phyloP scores from a whole-genome alignment of 2,329 filamentous ascomycete genomes.

The Colletotrichum musicola region DNA sequence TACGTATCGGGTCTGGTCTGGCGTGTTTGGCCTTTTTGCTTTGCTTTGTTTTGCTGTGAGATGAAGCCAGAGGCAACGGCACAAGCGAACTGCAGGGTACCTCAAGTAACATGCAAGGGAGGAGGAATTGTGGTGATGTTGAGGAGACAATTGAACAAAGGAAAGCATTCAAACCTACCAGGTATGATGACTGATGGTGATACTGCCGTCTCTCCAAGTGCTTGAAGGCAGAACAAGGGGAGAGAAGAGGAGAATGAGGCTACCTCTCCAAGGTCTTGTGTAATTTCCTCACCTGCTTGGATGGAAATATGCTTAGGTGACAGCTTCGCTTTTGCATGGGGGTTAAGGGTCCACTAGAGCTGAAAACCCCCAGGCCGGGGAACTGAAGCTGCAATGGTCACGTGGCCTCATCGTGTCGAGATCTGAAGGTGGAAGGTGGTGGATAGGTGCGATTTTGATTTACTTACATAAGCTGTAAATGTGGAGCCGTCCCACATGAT shows the following conservation, averaged over 20 bases:
- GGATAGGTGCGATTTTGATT: too few relatives aligned
- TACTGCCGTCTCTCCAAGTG: neutral
- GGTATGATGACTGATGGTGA: neutral
- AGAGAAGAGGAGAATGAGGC: slow-evolving; percentile 27
- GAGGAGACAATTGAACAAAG: neutral
- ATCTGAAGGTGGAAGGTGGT: too few relatives aligned
- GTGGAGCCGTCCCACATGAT: slow-evolving; percentile 2
- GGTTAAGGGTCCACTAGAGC: slow-evolving; percentile 9
- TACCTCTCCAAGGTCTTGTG: slow-evolving; percentile 28
- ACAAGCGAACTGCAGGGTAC: neutral
- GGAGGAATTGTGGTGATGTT: neutral
- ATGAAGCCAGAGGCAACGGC: slow-evolving; percentile 23
- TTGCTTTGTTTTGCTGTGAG: slow-evolving; percentile 7
- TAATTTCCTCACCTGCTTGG: slow-evolving; percentile 33
- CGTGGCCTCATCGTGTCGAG: slow-evolving; percentile 4
- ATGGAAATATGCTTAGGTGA: slow-evolving; percentile 20
- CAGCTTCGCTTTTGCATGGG: slow-evolving; percentile 29
- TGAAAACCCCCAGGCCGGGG: slow-evolving; percentile 9
- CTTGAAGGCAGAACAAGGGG: slow-evolving; percentile 13
- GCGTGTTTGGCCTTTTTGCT: slow-evolving; percentile 19
- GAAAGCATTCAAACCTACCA: too few relatives aligned
- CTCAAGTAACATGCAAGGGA: too few relatives aligned
- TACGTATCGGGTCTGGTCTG: slow-evolving; percentile 24
- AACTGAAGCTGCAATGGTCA: slow-evolving; percentile 8
- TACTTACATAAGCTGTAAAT: neutral